Percentiles rank a stretch among this genome's conserved stretches.
These are phyloP conservation scores for Syzygium jambos DNA, from an alignment of 345 rosid genomes.

Conservation along the genomic window DNA sequence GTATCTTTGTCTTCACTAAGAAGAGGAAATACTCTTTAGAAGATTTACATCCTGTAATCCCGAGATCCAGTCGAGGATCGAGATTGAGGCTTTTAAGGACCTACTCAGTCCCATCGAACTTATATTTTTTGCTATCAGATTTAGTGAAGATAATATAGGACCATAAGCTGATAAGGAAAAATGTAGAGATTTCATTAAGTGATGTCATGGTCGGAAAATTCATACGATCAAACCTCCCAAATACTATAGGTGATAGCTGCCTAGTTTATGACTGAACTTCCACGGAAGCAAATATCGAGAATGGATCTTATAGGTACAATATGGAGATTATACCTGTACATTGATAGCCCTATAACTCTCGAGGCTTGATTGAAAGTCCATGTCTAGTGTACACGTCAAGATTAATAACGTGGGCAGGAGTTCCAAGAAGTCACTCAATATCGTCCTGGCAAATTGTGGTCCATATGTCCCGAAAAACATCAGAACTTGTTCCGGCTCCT, in stretches of 20 bases:
- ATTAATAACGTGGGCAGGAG: neutral
- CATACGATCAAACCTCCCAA: neutral
- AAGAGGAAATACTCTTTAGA: too few relatives aligned
- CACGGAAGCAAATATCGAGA: neutral
- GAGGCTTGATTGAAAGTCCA: neutral
- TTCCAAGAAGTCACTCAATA: neutral
- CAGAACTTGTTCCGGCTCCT: neutral
- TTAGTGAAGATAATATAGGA: neutral
- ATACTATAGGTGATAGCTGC: neutral
- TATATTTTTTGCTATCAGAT: neutral
- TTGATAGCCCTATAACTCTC: neutral
- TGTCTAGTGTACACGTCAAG: neutral
- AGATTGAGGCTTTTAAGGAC: too few relatives aligned
- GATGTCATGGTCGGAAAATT: neutral
- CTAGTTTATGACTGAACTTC: neutral
- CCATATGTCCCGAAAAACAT: neutral
- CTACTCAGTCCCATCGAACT: neutral
- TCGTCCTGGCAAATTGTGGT: neutral
- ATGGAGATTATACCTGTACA: neutral
- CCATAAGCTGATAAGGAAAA: neutral
- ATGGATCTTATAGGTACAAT: neutral
- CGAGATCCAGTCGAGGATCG: too few relatives aligned
- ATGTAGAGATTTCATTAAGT: neutral
- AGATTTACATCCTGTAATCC: too few relatives aligned
- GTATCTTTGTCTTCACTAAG: too few relatives aligned